These are phyloP conservation scores for Arabis hirsuta DNA, from an alignment of 345 rosid genomes.

Conservation along the genomic window DNA sequence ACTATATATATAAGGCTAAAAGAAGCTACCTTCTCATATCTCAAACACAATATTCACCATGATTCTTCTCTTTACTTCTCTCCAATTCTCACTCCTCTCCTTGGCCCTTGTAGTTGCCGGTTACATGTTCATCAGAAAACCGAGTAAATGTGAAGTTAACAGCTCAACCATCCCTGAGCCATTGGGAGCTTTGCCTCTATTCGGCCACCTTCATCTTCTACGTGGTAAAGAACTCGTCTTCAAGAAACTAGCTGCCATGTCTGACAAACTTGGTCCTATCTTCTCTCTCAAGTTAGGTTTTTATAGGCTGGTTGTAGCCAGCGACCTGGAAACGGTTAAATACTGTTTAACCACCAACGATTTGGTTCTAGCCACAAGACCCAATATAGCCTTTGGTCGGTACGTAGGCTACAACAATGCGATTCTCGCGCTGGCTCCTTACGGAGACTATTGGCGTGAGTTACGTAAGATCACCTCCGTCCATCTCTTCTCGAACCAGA, in stretches of 20 bases:
- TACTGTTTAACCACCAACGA: conserved; percentile 64
- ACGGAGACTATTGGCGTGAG: conserved; percentile 72
- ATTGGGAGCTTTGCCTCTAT: conserved; percentile 58
- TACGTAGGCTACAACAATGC: conserved; percentile 68
- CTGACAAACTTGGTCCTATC: conserved; percentile 60
- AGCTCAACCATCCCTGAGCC: conserved; percentile 53
- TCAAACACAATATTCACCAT: conserved; percentile 20
- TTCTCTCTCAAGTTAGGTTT: conserved; percentile 59
- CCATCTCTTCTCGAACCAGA: conserved; percentile 58
- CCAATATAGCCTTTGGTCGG: conserved; percentile 55
- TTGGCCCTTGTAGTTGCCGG: conserved; percentile 17
- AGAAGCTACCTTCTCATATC: conserved; percentile 1
- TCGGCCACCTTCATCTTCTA: conserved; percentile 70
- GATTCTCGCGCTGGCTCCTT: conserved; percentile 52
- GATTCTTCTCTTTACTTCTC: conserved; percentile 22
- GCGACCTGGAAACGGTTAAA: conserved; percentile 50
- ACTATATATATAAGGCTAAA: conserved; percentile 9
- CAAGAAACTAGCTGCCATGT: conserved; percentile 53
- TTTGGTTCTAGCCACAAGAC: conserved; percentile 55
- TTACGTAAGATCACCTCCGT: conserved; percentile 60
- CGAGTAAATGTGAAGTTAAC: neutral
- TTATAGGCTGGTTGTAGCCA: conserved; percentile 47
- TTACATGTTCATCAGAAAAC: conserved; percentile 23
- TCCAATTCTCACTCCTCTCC: conserved; percentile 28
- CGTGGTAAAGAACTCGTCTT: conserved; percentile 43